A percentile compares a stretch with the other conserved stretches of the same genome.
Conservation (phyloP, 495 filamentous ascomycete genomes). For the Chaetomidium leptoderma region DNA sequence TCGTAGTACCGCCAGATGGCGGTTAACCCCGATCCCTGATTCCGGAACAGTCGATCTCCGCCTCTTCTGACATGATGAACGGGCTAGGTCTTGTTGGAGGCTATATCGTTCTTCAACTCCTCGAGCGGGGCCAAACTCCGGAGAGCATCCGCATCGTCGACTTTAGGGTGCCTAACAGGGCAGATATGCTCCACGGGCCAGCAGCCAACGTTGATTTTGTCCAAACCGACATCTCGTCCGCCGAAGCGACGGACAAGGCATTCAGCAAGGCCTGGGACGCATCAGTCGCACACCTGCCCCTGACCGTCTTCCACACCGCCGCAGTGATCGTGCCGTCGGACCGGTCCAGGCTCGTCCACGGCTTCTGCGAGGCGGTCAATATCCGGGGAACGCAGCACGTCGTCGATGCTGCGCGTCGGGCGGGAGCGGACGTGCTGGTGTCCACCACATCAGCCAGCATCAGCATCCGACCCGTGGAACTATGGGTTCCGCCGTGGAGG, state of each 20-base stretch:
- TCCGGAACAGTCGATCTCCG: background rate
- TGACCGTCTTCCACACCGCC: conserved; percentile 46
- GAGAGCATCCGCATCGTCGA: conserved; percentile 43
- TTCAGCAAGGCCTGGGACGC: conserved; percentile 38
- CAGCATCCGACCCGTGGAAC: conserved; percentile 42
- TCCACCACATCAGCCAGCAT: conserved; percentile 57
- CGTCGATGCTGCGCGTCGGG: conserved; percentile 46
- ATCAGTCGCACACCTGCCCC: conserved; percentile 30
- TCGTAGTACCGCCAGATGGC: too few species aligned
- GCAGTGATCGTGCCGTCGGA: conserved; percentile 45
- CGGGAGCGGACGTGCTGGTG: conserved; percentile 52
- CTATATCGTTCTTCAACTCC: conserved; percentile 43
- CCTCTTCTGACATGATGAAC: background rate
- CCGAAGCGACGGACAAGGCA: conserved; percentile 31
- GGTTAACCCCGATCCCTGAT: background rate
- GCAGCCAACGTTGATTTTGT: conserved; percentile 36
- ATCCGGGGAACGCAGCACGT: conserved; percentile 57
- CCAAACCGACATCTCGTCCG: conserved; percentile 41
- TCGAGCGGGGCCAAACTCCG: conserved; percentile 39
- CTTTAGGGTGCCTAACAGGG: conserved; percentile 34
- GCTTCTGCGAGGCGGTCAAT: conserved; percentile 47
- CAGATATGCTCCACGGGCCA: conserved; percentile 33
- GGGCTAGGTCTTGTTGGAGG: conserved; percentile 41
- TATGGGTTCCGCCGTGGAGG: conserved; percentile 51
- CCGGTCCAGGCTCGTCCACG: conserved; percentile 34